phyloP scores from a whole-genome alignment of 805 yeast genomes.

The Nakazawaea sp. region DNA sequence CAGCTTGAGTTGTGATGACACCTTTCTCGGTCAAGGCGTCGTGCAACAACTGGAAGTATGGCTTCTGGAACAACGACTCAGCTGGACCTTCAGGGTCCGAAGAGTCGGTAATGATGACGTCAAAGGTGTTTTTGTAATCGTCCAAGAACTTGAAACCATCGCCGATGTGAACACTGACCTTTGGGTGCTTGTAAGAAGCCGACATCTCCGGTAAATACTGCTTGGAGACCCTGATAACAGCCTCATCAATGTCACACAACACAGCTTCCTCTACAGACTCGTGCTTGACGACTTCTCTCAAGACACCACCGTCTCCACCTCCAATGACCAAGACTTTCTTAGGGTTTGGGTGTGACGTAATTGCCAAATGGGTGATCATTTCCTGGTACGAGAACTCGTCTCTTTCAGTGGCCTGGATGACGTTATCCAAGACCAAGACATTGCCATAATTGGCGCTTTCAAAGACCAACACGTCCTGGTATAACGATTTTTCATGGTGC shows the following conservation, averaged over 20 bases:
- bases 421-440: conserved; percentile 90
- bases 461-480: conserved; percentile 91
- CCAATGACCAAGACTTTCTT: conserved; percentile 92
- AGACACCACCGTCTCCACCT: conserved; percentile 99
- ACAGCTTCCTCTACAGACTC: conserved; percentile 79
- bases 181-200: conserved; percentile 76
- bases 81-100: conserved; percentile 93
- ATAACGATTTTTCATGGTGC: conserved; percentile 78
- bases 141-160: conserved; percentile 96
- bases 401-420: conserved; percentile 93
- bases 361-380: conserved; percentile 92
- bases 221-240: conserved; percentile 82
- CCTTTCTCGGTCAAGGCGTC: conserved; percentile 58
- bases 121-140: conserved; percentile 78
- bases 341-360: conserved; percentile 92
- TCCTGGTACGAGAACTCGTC: conserved; percentile 98
- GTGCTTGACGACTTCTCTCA: conserved; percentile 91
- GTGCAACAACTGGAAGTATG: conserved; percentile 62
- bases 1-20: conserved; percentile 78
- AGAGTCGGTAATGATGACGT: conserved; percentile 94
- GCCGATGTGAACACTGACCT: conserved; percentile 85
- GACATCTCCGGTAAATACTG: conserved; percentile 86
- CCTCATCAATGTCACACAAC: conserved; percentile 92
- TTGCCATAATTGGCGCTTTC: conserved; percentile 92
- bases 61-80: conserved; percentile 73